Conservation (phyloP, 768 basidiomycete species). For the Porpolomopsis calyptriformis region DNA sequence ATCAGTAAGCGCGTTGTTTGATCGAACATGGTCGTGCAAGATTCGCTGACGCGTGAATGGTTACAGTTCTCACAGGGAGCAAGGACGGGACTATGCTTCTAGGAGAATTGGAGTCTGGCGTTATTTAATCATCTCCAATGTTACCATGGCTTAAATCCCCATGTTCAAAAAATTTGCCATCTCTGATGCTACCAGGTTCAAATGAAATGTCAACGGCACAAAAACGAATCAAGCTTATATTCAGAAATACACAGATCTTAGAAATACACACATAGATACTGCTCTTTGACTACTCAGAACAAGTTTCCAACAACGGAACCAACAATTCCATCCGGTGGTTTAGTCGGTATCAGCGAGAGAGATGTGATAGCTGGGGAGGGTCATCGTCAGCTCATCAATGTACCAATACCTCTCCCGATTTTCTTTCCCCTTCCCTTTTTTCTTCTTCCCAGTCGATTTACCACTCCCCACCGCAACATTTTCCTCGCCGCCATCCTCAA, state of each 20-base stretch:
- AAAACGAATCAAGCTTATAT: too few species aligned
- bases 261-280: too few species aligned
- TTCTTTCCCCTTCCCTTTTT: constrained; percentile 14
- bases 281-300: too few species aligned
- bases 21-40: too few species aligned
- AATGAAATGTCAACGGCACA: too few species aligned
- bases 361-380: constrained; percentile 40
- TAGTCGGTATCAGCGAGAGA: too few species aligned
- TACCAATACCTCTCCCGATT: constrained; percentile 40
- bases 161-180: too few species aligned
- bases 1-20: constrained; percentile 52
- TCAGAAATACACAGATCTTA: too few species aligned
- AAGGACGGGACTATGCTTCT: constrained; percentile 89
- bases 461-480: constrained; percentile 10
- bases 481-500: constrained; percentile 9
- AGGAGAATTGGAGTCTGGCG: constrained; percentile 75
- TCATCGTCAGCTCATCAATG: constrained; percentile 42
- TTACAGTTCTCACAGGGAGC: constrained; percentile 85
- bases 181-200: too few species aligned
- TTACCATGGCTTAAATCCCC: too few species aligned
- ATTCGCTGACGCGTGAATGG: constrained; percentile 2
- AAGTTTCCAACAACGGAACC: neutral
- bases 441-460: constrained; percentile 14
- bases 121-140: constrained; percentile 12
- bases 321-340: too few species aligned